These are phyloP conservation scores for Gossypium gossypioides DNA, from an alignment of 441 rosid species.

Conservation along the genomic window DNA sequence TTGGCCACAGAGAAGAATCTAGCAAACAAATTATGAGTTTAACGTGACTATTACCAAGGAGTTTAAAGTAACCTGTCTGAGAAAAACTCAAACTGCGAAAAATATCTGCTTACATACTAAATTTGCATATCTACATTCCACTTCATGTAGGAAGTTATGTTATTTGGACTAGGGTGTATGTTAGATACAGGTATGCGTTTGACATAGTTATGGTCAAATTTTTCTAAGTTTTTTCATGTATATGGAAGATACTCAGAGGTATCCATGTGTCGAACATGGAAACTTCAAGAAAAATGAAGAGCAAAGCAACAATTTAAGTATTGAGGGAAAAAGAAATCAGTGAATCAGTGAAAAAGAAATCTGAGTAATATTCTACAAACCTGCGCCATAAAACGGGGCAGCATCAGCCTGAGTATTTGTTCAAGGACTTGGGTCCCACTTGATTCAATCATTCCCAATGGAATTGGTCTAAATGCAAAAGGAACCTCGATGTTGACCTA, in stretches of 20 bases:
- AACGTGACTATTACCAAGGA: neutral
- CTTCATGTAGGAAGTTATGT: neutral
- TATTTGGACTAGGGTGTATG: neutral
- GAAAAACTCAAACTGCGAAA: neutral
- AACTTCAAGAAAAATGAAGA: neutral
- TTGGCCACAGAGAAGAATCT: neutral
- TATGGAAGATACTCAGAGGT: neutral
- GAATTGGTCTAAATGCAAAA: slow-evolving; percentile 61
- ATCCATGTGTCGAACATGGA: neutral
- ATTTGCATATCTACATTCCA: neutral
- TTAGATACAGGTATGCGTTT: neutral
- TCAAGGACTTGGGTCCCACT: slow-evolving; percentile 74
- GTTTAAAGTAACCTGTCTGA: neutral
- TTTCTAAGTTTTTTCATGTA: neutral
- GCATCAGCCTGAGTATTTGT: slow-evolving; percentile 72
- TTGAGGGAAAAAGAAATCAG: neutral
- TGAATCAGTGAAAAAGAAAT: neutral
- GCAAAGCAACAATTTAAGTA: neutral
- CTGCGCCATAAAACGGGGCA: slow-evolving; percentile 89
- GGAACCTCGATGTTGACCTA: slow-evolving; percentile 80
- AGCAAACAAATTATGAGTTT: neutral
- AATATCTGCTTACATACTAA: neutral
- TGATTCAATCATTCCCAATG: slow-evolving; percentile 61
- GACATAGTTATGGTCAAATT: neutral
- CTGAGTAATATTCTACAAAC: slow-evolving; percentile 27